These are phyloP conservation scores for Suhomyces faveliae DNA, from an alignment of 805 yeast genomes.

Conservation along the genomic window DNA sequence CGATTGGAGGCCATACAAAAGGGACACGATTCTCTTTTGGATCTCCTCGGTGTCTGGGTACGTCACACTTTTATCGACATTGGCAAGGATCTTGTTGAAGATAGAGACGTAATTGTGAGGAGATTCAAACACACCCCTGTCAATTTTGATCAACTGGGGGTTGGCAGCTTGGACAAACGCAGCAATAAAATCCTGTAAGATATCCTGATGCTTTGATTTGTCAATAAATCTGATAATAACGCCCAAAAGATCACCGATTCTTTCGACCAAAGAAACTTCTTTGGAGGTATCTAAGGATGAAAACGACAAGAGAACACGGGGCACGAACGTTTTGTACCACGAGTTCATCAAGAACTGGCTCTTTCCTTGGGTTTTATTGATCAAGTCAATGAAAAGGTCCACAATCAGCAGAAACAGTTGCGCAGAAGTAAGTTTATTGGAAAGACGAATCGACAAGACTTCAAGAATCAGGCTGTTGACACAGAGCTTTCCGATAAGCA, in stretches of 20 bases:
- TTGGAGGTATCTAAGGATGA: constrained; percentile 11
- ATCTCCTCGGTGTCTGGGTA: constrained; percentile 6
- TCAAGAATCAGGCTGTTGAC: constrained; percentile 45
- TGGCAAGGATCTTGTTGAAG: constrained; percentile 47
- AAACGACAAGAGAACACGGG: constrained; percentile 28
- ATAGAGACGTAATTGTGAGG: constrained; percentile 35
- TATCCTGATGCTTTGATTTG: constrained; percentile 42
- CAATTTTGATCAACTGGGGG: constrained; percentile 10
- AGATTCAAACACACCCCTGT: constrained; percentile 17
- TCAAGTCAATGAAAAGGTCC: constrained; percentile 17
- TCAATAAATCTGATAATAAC: constrained; percentile 40
- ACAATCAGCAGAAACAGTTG: constrained; percentile 10
- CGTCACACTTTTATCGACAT: constrained; percentile 44
- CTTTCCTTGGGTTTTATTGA: constrained; percentile 27
- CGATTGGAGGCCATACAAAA: constrained; percentile 12
- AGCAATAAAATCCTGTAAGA: constrained; percentile 37
- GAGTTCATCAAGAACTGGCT: constrained; percentile 40
- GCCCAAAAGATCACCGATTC: constrained; percentile 42
- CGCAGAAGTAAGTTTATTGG: constrained; percentile 28
- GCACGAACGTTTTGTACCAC: constrained; percentile 45
- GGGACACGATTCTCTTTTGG: constrained; percentile 9
- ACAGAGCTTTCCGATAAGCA: constrained; percentile 29
- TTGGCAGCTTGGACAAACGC: constrained; percentile 29
- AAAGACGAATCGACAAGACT: constrained; percentile 41
- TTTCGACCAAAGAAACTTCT: constrained; percentile 27